Evolutionary conservation across 768 basidiomycete species (phyloP).

Genomic region (Dacryopinax spathularia): DNA sequence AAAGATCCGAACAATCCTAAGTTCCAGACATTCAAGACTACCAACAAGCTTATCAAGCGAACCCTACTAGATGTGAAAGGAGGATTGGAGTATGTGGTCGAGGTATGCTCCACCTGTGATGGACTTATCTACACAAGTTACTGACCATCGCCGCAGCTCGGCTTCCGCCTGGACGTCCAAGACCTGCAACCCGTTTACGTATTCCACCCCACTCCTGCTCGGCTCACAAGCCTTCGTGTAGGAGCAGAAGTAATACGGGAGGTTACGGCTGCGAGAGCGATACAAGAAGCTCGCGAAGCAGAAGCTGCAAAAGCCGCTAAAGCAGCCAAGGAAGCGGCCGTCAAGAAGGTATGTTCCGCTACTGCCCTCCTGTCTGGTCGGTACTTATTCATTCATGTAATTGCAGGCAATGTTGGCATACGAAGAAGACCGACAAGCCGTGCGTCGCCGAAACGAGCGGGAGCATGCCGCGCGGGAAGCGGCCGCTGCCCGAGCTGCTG

Average conservation of each 20-base stretch:
- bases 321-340: conserved; percentile 37
- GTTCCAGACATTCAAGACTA: conserved; percentile 61
- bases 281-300: conserved; percentile 35
- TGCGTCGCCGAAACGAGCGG: background rate
- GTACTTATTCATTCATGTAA: background rate
- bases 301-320: conserved; percentile 44
- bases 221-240: conserved; percentile 39
- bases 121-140: background rate
- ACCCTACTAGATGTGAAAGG: conserved; percentile 57
- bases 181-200: conserved; percentile 62
- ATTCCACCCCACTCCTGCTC: conserved; percentile 36
- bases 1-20: conserved; percentile 58
- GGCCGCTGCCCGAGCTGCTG: conserved; percentile 26
- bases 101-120: conserved; percentile 33
- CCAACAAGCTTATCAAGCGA: conserved; percentile 52
- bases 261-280: conserved; percentile 36
- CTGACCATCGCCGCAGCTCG: conserved; percentile 36
- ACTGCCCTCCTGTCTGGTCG: background rate
- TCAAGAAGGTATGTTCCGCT: conserved; percentile 36
- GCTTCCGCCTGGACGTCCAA: conserved; percentile 56
- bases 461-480: background rate
- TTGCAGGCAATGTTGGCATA: conserved; percentile 60
- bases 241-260: conserved; percentile 57
- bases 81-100: conserved; percentile 64
- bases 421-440: conserved; percentile 52